Conservation (phyloP, 2,329 filamentous ascomycete species). For the Colletotrichum paranaense region DNA sequence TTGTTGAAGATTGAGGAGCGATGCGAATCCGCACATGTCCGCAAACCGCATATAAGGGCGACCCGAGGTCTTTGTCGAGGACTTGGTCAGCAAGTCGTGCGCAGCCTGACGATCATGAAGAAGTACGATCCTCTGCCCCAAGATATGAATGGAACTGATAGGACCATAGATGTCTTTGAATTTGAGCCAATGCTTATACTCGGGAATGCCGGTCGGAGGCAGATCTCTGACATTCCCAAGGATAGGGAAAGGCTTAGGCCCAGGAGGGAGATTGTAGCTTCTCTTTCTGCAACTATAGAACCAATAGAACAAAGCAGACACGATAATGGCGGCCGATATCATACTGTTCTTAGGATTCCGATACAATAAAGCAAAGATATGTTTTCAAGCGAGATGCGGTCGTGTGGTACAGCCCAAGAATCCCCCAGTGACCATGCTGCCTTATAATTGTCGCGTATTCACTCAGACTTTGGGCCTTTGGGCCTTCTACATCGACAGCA, state of each 20-base stretch:
- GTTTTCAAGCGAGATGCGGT: no score
- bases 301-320: background rate
- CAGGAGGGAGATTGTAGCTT: constrained; percentile 36
- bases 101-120: constrained; percentile 49
- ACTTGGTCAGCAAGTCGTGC: constrained; percentile 50
- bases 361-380: no score
- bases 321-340: background rate
- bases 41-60: constrained; percentile 45
- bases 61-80: constrained; percentile 46
- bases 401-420: no score
- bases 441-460: no score
- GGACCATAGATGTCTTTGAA: constrained; percentile 47
- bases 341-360: background rate
- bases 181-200: constrained; percentile 48
- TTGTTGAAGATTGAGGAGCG: constrained; percentile 48
- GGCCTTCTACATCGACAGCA: no score
- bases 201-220: constrained; percentile 45
- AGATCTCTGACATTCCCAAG: constrained; percentile 59
- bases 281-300: background rate
- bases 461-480: no score
- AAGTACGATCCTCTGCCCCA: constrained; percentile 54
- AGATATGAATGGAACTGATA: constrained; percentile 46
- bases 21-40: constrained; percentile 52
- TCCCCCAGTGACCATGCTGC: no score
- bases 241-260: constrained; percentile 49